A percentile compares a stretch with the other conserved stretches of the same genome.
phyloP scores from a whole-genome alignment of 2,329 filamentous ascomycete genomes.

The Trichoderma semiorbis region DNA sequence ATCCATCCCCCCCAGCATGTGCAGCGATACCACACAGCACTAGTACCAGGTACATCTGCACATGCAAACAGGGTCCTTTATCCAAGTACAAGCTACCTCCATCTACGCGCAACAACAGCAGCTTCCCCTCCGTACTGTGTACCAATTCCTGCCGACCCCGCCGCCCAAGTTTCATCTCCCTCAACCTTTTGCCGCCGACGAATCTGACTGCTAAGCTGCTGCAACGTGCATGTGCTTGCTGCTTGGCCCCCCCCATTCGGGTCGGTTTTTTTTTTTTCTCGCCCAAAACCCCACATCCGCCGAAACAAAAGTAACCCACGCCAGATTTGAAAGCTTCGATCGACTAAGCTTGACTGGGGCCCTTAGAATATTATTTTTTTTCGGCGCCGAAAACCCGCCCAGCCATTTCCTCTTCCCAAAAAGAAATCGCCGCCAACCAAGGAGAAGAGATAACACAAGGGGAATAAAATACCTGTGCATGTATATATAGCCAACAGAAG shows the following conservation, averaged over 20 bases:
- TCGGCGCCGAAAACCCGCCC: not conserved
- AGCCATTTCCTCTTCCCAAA: not conserved
- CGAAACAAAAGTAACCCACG: not conserved
- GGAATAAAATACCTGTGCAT: not conserved
- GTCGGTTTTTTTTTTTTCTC: not conserved
- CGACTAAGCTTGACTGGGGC: not conserved
- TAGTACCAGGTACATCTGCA: not conserved
- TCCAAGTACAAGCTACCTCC: not conserved
- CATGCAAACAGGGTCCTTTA: not conserved
- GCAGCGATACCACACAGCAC: not conserved
- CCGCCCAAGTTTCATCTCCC: not conserved
- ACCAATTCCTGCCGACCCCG: not conserved
- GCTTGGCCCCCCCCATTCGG: not conserved
- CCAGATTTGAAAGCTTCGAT: not conserved
- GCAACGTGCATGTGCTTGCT: constrained; percentile 4
- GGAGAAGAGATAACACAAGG: not conserved
- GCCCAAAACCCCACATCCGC: not conserved
- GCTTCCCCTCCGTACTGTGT: not conserved
- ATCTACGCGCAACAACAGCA: not conserved
- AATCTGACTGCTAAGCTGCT: constrained; percentile 1
- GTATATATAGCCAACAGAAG: not conserved
- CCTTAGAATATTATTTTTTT: not conserved
- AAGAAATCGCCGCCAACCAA: not conserved
- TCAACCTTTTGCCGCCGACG: not conserved
- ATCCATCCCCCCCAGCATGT: not conserved